phyloP scores from a whole-genome alignment of 192 early-diverging fungal genomes.

The Cetraspora pellucida region DNA sequence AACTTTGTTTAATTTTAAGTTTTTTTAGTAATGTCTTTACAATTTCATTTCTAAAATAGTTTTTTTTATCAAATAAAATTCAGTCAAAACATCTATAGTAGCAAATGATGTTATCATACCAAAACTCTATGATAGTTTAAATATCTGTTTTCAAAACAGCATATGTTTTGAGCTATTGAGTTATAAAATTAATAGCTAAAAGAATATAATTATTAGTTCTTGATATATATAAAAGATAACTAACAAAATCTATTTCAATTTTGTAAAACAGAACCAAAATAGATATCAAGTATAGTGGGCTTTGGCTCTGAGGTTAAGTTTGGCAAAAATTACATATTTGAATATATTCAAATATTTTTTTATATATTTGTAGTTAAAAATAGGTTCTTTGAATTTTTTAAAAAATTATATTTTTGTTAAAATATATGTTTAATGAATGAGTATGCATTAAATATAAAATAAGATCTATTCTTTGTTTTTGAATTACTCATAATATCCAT shows the following conservation, averaged over 20 bases:
- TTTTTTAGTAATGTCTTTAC: neutral
- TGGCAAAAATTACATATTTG: slow-evolving; percentile 22
- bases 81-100: neutral
- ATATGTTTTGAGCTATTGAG: neutral
- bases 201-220: neutral
- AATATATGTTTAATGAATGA: too few relatives aligned
- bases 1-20: neutral
- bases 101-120: neutral
- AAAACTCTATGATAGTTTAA: neutral
- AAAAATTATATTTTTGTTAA: too few relatives aligned
- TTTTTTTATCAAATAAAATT: neutral
- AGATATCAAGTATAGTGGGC: too few relatives aligned
- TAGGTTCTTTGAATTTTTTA: too few relatives aligned
- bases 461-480: too few relatives aligned
- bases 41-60: neutral
- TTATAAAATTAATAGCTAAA: neutral
- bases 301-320: neutral
- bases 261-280: neutral
- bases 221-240: neutral
- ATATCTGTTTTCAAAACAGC: neutral
- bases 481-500: too few relatives aligned
- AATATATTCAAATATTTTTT: too few relatives aligned
- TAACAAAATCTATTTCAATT: neutral
- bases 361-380: too few relatives aligned
- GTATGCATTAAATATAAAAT: too few relatives aligned